Conservation (phyloP, 2,329 filamentous ascomycete genomes). For the Diplodia scrobiculata region DNA sequence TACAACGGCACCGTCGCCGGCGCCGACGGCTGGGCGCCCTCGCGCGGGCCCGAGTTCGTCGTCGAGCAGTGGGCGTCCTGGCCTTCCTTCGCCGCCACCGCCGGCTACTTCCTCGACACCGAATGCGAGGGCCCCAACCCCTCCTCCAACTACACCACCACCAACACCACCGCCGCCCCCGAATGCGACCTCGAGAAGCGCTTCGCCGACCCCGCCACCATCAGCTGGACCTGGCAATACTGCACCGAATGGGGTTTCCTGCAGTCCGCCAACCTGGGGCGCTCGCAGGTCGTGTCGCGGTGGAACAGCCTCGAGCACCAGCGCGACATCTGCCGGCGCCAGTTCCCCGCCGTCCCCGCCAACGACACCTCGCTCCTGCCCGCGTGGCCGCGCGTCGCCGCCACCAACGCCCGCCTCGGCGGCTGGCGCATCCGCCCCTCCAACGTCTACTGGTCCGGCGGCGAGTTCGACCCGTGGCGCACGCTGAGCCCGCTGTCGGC, state of each 20-base stretch:
- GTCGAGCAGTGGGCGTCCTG: constrained; percentile 47
- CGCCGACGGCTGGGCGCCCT: constrained; percentile 47
- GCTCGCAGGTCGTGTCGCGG: constrained; percentile 51
- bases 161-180: not conserved
- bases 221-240: constrained; percentile 57
- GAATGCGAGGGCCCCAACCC: constrained; percentile 33
- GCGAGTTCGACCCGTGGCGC: constrained; percentile 58
- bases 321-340: constrained; percentile 51
- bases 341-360: constrained; percentile 49
- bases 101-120: constrained; percentile 8
- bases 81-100: constrained; percentile 34
- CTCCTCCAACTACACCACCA: constrained; percentile 31
- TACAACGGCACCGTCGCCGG: constrained; percentile 36
- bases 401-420: constrained; percentile 52
- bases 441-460: constrained; percentile 55
- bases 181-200: constrained; percentile 16
- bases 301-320: constrained; percentile 52
- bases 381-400: constrained; percentile 43
- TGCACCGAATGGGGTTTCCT: constrained; percentile 58
- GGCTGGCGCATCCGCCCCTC: constrained; percentile 57
- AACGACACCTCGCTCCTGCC: constrained; percentile 44
- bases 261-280: constrained; percentile 53
- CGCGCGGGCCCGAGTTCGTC: constrained; percentile 47
- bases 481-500: constrained; percentile 50
- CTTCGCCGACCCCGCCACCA: constrained; percentile 31